Conservation (phyloP, 2,329 filamentous ascomycete genomes). For the Talaromyces albobiverticillius region DNA sequence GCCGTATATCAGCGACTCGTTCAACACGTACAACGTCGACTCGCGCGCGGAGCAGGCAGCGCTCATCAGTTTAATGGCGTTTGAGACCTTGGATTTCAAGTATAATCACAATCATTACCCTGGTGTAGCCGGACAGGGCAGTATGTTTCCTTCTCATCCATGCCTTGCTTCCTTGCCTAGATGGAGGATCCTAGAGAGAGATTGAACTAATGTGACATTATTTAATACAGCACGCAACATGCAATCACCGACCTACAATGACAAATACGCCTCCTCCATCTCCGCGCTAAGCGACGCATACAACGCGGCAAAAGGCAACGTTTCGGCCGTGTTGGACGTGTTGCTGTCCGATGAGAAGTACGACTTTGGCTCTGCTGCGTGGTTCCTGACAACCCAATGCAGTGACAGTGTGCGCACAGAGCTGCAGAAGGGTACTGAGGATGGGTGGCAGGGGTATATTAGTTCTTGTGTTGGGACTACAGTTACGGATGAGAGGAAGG, state of each 20-base stretch:
- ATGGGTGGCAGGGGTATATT: constrained; percentile 55
- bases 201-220: too few species aligned
- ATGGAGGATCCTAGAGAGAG: too few species aligned
- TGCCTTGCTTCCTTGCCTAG: too few species aligned
- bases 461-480: constrained; percentile 53
- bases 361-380: constrained; percentile 59
- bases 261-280: constrained; percentile 52
- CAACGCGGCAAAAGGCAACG: constrained; percentile 32
- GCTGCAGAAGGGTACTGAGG: constrained; percentile 46
- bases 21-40: constrained; percentile 57
- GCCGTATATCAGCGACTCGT: constrained; percentile 54
- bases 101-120: constrained; percentile 68
- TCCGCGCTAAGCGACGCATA: constrained; percentile 40
- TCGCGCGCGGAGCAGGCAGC: constrained; percentile 63
- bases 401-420: constrained; percentile 37
- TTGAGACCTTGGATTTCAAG: constrained; percentile 67
- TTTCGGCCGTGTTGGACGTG: constrained; percentile 48
- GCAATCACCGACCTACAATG: constrained; percentile 57
- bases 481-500: constrained; percentile 44
- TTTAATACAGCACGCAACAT: constrained; percentile 55
- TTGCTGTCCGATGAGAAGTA: constrained; percentile 49
- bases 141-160: constrained; percentile 23
- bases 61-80: constrained; percentile 66
- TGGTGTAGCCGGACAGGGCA: constrained; percentile 68
- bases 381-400: constrained; percentile 61